Evolutionary conservation across 331 rosid species (phyloP), one percentile per base, ranked within the genome.

Genomic region (Arachis monticola): DNA sequence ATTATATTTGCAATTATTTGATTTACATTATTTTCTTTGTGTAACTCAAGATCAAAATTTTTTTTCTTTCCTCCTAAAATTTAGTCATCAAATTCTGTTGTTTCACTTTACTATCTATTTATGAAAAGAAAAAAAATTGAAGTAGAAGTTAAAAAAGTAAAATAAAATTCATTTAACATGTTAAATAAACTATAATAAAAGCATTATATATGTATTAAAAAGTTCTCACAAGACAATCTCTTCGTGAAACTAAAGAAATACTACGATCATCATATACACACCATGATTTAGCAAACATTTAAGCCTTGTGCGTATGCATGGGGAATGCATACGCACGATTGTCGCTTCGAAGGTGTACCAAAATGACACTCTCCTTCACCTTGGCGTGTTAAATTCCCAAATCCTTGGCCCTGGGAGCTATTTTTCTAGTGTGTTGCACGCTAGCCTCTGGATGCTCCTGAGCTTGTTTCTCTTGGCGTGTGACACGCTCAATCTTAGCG

Each of bases 1-100:
- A 64, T 11, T 35, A 46, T n/a, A 68, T 70, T 40, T 80, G 46
- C 38, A 64, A 12, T 22, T 32, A 60, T 10, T 27, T 35, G 40
- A 2, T 17, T 35, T 53, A 40, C 64, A 38, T 3, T 35, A 35
- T 3, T 35, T 27, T 40, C 10, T 53, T 42, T 63, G 3, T 50
- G 2, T 69, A 27, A 35, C 72, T 42, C 38, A 8, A 31, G 40
- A 44, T 56, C 17, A 53, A 35, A 1, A 4, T 17, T 53, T 35
- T 53, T 52, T 40, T 64, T 35, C 40, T 51, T 38, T 27, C 9
- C 17, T 8, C 45, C 42, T 44, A 13, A 17, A 64, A 42, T 65
- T 12, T 35, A 35, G 13, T 32, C 60, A 51, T 10, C 22, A 42
- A 70, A 40, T 22, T 62, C 55, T 38, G 1, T 30, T 10, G 3